Base-by-base conservation (phyloP, 148 eudicot genomes). In the Chenopodium album region DNA sequence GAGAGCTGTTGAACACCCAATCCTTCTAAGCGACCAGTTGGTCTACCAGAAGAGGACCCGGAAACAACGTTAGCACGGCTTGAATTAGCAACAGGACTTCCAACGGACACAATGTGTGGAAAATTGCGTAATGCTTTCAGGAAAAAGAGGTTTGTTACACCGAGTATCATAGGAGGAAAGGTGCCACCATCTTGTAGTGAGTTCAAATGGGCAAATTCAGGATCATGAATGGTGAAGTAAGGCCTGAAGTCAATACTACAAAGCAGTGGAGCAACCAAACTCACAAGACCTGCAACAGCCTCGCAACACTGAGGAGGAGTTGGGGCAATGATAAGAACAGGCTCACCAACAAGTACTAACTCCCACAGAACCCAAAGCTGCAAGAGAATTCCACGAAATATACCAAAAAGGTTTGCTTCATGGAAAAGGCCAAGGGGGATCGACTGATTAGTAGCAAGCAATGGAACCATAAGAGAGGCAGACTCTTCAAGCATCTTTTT, bases 301-400 rank as follows among this genome's bases (percentile, higher is more conserved):
- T 96, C 99, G 44, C 95, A 90, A 78, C 98, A 96, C 82, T 96
- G 98, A 26, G 99, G 94, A 68, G 99, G 98, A 54, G 98, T 94
- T 46, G 99, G 99, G 47, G 99, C 97, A 84, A 96, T 90, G 41
- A 96, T 81, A 86, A 96, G 97, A 83, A 96, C 88, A 13, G 99
- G 99, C 84, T 96, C 99, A 72, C 99, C 99, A 75, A 94, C 85
- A 76, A 96, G 92, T 85, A 94, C 86, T 65, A 96, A 86, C 76
- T 96, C 99, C 99, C 99, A 96, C 37, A 94, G 84, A 63, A 87
- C 82, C 99, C 99, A 96, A 72, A 96, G 92, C 86, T 96, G 99
- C 93, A 96, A 84, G 23, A 96, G 83, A 77, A 94, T 84, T 73
- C 97, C 98, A 32, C 93, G 88, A 59, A 90, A 96, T 85, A 90